Evolutionary conservation across 306 rosid genomes (phyloP).

Genomic region (Mucuna pruriens): DNA sequence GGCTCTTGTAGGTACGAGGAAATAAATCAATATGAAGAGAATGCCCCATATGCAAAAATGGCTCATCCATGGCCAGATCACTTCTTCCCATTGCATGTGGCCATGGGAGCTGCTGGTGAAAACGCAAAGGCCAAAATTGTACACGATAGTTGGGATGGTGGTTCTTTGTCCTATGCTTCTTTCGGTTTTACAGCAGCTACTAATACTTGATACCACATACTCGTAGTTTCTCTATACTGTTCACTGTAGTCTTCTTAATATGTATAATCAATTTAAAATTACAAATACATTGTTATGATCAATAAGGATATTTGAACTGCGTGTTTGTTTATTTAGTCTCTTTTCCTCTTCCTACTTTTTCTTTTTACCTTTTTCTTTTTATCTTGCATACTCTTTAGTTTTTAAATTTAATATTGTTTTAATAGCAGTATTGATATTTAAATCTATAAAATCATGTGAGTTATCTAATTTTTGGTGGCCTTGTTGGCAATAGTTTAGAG

Average conservation of each 20-base stretch:
- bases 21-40: conserved; percentile 44
- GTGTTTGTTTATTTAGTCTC: neutral
- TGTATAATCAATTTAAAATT: neutral
- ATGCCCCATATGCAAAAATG: conserved; percentile 51
- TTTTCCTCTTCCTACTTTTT: neutral
- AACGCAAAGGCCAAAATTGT: conserved; percentile 46
- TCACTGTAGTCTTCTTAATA: neutral
- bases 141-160: conserved; percentile 51
- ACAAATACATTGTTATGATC: neutral
- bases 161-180: conserved; percentile 47
- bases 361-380: too few species aligned
- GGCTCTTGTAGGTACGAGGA: conserved; percentile 43
- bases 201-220: neutral
- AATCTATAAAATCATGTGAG: neutral
- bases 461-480: neutral
- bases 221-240: neutral
- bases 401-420: neutral
- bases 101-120: conserved; percentile 57
- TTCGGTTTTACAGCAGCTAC: conserved; percentile 36
- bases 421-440: neutral
- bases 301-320: neutral
- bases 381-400: neutral
- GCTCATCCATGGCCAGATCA: conserved; percentile 54
- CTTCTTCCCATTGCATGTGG: conserved; percentile 55
- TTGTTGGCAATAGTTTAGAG: neutral